These are phyloP conservation scores for Cupressus sempervirens DNA, from an alignment of 75 land plant species.

Conservation along the genomic window DNA sequence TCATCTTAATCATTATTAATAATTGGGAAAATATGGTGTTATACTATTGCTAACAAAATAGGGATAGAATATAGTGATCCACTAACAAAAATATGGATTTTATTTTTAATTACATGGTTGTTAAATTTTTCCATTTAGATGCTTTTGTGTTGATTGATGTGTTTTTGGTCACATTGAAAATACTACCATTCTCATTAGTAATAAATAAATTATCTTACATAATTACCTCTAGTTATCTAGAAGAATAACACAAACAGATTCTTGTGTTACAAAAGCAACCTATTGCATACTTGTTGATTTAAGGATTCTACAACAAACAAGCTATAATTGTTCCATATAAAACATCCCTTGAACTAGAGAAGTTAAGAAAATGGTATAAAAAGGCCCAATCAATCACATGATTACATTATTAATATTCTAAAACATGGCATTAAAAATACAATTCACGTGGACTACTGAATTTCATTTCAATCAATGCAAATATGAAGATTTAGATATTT, in stretches of 20 bases:
- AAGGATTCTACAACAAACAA: background rate
- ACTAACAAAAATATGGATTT: background rate
- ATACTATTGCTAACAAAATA: background rate
- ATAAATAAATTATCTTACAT: background rate
- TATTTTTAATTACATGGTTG: no score
- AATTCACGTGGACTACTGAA: background rate
- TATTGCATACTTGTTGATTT: background rate
- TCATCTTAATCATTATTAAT: background rate
- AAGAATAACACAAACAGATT: background rate
- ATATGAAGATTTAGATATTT: background rate
- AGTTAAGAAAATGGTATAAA: background rate
- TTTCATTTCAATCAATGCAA: background rate
- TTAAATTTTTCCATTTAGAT: background rate
- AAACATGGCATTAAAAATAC: background rate
- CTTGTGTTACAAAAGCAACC: background rate
- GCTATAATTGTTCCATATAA: background rate
- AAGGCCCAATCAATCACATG: background rate
- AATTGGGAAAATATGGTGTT: background rate
- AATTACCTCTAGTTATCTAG: background rate
- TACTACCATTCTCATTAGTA: no score
- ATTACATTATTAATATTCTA: background rate
- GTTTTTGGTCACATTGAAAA: background rate
- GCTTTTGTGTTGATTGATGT: background rate
- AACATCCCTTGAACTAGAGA: background rate
- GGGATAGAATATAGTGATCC: background rate